These are phyloP conservation scores for Triticum aestivum DNA, from an alignment of 176 grass and related monocot species.

Conservation along the genomic window IWGSC_CS_RefSeq_v2.1 NC_057810.1:172110279-172110778, in stretches of 20 bases:
- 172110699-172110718: no score
- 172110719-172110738: no score
- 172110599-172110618: no score
- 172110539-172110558: neutral
- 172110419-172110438: accelerated
- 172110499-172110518: no score
- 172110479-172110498: neutral
- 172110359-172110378: slow-evolving; percentile 91
- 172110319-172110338: slow-evolving; percentile 54
- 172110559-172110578: neutral
- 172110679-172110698: no score
- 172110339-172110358: slow-evolving; percentile 78
- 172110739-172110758: no score
- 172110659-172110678: no score
- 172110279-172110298: no score
- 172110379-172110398: slow-evolving; percentile 89
- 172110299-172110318: slow-evolving; percentile 56
- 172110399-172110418: slow-evolving; percentile 62
- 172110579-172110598: neutral
- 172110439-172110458: neutral
- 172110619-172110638: no score
- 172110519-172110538: neutral
- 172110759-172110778: no score
- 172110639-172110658: no score
- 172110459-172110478: neutral